These are phyloP conservation scores for Ogataea naganishii DNA, from an alignment of 805 yeast genomes.

Conservation along the genomic window DNA sequence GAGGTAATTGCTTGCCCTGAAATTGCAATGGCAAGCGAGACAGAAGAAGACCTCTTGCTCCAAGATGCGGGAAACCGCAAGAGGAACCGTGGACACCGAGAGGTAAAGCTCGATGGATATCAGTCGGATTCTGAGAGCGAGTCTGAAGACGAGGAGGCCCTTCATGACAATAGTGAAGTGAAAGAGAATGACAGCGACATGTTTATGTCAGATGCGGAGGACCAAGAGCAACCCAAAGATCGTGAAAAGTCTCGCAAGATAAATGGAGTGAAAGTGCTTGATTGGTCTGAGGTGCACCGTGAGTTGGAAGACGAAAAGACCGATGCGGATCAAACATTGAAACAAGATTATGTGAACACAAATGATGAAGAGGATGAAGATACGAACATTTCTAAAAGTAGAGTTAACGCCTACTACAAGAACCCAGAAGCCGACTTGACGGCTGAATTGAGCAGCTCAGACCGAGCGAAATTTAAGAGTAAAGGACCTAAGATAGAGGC, in stretches of 20 bases:
- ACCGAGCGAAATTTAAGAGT: constrained; percentile 7
- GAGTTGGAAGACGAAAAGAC: constrained; percentile 9
- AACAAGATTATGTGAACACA: constrained; percentile 3
- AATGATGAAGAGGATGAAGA: constrained; percentile 8
- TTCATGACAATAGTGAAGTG: constrained; percentile 5
- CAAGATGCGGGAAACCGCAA: no score
- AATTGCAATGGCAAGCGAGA: no score
- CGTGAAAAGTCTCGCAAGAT: constrained; percentile 5
- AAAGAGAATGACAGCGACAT: constrained; percentile 31
- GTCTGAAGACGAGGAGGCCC: constrained; percentile 12
- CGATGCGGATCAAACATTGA: constrained; percentile 1
- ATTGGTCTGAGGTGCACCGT: constrained; percentile 26
- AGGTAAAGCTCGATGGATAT: constrained; percentile 16
- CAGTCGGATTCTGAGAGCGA: constrained; percentile 13
- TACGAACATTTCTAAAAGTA: neutral
- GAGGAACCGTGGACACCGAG: no score
- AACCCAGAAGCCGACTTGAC: constrained; percentile 21
- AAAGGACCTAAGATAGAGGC: constrained; percentile 45
- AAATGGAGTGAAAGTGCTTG: constrained; percentile 19
- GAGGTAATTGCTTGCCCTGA: no score
- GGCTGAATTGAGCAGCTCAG: constrained; percentile 4
- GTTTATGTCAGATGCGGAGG: constrained; percentile 26
- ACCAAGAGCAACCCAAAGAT: constrained; percentile 4
- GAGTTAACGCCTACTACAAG: constrained; percentile 18
- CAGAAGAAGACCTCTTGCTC: no score